Base-by-base conservation (phyloP, 306 rosid species). In the Fagus sylvatica region DNA sequence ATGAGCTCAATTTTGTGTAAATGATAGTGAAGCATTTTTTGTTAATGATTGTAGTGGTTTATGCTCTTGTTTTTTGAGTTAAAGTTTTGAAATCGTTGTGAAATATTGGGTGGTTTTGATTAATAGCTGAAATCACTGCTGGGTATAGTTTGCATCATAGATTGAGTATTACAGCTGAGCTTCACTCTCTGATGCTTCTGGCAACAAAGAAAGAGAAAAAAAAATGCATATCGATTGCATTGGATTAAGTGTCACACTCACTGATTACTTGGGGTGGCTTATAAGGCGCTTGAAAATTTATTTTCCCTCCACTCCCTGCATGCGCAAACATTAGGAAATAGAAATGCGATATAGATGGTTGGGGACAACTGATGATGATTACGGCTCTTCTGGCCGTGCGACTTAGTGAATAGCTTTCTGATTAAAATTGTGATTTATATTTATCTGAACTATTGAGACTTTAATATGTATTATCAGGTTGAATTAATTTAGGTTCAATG, bases 11-110 rank as follows among this genome's bases (percentile, higher is more conserved):
- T n/a, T 60, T 54, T 70, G 11, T 70, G 68, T 15, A 17, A 56
- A 78, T 16, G 0, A 22, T 78, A 53, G 60, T 81, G 36, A 53
- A n/a, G n/a, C n/a, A 78, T 34, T 59, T 57, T 67, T n/a, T 65
- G 71, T 54, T 56, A 54, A 34, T 51, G 74, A 41, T 77, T 70
- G 40, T 43, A 68, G 55, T 28, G 60, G 59, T 48, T 28, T n/a
- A n/a, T 1, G 10, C n/a, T n/a, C n/a, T n/a, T 41, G 37, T 43
- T 33, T 16, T 2, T 0, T 7, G 5, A 2, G 22, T 59, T 11
- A 30, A 54, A 7, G 40, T 28, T 36, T 70, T 59, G n/a, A 69
- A 34, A 28, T 48, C 5, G 16, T 12, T 41, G 36, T 22, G 68
- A 22, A 9, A 7, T 22, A 56, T 19, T 19, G 34, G 34, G 11